Evolutionary conservation across 164 flowering plant genomes (phyloP), one percentile per base, ranked within the genome.

Genomic region (Brasenia schreberi): DNA sequence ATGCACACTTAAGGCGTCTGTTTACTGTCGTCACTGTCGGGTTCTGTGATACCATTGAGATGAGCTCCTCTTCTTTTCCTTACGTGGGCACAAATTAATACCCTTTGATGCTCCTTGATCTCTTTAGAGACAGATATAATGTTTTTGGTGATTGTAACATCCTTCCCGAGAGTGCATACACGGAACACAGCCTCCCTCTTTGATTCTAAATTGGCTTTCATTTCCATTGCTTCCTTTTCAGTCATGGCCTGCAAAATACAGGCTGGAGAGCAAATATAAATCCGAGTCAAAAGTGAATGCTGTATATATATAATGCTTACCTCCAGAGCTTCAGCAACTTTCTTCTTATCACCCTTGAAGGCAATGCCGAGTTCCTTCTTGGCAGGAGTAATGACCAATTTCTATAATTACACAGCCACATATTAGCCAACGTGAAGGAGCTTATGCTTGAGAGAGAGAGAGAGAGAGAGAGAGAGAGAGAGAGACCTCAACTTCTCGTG

Each of bases 291-390:
- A 23, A 23, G 27, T 23, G 27, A 23, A 23, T 23, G 2, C 27
- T 23, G 27, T 23, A 23, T 23, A 23, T 23, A 23, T 23, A n/a
- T 7, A n/a, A 10, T n/a, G 42, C 10, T 65, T 86, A 92, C 99
- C 97, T 91, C 96, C 72, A 91, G 73, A 11, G 97, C 93, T 80
- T 94, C 96, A 75, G 86, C 83, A 19, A 94, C 83, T 71, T 64
- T 94, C 85, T 85, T 94, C 68, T 91, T 97, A 76, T 67, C 77
- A 49, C 88, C 92, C 81, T 87, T 89, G 72, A 94, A 94, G 56
- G 93, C 94, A 73, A 88, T 95, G 59, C 96, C 97, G 39, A 94
- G 76, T 70, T 91, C 97, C 72, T 87, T 87, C 74, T 89, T 94
- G 59, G 81, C 84, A 39, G 99, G 94, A 62, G 84, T 64, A 61